Conservation (phyloP, 106 monocot genomes). For the Dendrobium chrysotoxum region DNA sequence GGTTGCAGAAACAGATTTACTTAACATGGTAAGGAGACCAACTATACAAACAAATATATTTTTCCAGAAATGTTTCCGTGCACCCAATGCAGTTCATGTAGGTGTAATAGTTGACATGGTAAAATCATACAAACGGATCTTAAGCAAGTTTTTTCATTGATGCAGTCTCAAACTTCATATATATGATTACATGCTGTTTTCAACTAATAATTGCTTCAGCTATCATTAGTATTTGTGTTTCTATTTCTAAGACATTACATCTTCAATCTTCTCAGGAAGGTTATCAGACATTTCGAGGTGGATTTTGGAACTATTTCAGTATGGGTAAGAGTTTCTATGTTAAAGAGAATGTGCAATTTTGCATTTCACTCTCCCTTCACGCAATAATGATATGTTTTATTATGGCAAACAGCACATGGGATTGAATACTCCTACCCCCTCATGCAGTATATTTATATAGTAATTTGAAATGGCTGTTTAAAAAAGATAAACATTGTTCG, state of each 20-base stretch:
- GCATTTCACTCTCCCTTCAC: no score
- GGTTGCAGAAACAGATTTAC: slow-evolving; percentile 55
- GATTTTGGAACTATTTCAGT: slow-evolving; percentile 99
- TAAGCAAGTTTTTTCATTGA: neutral
- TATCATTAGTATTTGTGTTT: neutral
- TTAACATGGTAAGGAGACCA: slow-evolving; percentile 50
- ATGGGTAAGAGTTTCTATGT: slow-evolving; percentile 60
- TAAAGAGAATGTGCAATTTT: no score
- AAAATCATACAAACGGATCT: neutral
- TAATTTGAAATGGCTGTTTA: no score
- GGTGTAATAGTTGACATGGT: neutral
- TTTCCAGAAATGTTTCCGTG: neutral
- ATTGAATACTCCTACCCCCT: no score
- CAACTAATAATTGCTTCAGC: neutral
- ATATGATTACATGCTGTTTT: neutral
- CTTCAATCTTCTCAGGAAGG: slow-evolving; percentile 51
- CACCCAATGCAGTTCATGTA: neutral
- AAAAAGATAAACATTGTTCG: no score
- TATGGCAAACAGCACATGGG: no score
- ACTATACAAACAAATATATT: neutral
- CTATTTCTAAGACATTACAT: neutral
- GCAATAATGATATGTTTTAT: no score
- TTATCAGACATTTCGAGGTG: slow-evolving; percentile 84
- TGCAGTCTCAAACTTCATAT: neutral
- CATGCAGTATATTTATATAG: no score